phyloP scores from a whole-genome alignment of 306 rosid genomes.

The Trifolium dubium region DNA sequence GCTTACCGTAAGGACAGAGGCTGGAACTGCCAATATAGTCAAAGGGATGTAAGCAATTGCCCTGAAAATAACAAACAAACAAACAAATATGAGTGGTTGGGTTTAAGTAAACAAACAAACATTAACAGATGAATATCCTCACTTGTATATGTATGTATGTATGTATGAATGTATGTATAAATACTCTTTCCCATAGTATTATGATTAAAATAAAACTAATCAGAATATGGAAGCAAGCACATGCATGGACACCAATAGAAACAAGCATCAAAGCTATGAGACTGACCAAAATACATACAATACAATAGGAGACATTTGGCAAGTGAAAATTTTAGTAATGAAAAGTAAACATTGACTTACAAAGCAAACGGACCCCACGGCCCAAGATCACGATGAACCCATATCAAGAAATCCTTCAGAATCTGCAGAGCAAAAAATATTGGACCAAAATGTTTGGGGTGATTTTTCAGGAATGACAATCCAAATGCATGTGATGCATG shows the following conservation, averaged over 20 bases:
- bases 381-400: conserved; percentile 82
- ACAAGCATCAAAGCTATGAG: neutral
- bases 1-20: conserved; percentile 87
- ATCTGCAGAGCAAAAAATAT: conserved; percentile 59
- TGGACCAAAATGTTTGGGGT: neutral
- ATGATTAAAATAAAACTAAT: conserved; percentile 2
- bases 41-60: conserved; percentile 82
- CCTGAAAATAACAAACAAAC: conserved; percentile 59
- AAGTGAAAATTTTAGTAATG: neutral
- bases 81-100: conserved; percentile 18
- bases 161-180: no score
- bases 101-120: no score
- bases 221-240: conserved; percentile 28
- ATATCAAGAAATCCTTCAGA: conserved; percentile 72
- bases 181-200: conserved; percentile 12
- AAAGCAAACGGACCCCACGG: conserved; percentile 85
- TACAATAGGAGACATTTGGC: conserved; percentile 3
- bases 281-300: conserved; percentile 15
- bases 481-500: conserved; percentile 22
- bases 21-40: conserved; percentile 90
- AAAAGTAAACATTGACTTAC: conserved; percentile 53
- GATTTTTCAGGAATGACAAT: conserved; percentile 18
- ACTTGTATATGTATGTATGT: neutral
- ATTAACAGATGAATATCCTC: no score
- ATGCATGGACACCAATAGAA: conserved; percentile 7